Evolutionary conservation across 345 rosid genomes (phyloP), one percentile per base, ranked within the genome.

Genomic region (Bretschneidera sinensis): DNA sequence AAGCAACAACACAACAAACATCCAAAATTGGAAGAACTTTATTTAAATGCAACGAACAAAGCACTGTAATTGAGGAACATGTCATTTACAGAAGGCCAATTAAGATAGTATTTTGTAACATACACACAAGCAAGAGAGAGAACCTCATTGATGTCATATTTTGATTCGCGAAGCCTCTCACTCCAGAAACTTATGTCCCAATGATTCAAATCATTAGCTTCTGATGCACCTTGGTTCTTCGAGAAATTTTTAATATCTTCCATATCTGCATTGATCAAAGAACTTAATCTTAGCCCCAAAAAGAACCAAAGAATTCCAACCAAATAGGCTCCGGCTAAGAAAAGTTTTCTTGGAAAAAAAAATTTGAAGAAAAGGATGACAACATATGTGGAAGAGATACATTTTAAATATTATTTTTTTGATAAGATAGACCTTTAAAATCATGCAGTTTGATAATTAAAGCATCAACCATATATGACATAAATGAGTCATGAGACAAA

Each of bases 101-200:
- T 10, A 8, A 45, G n/a, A 22, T 54, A n/a, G n/a, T n/a, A n/a
- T n/a, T 24, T 19, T 9, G 51, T 48, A 6, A 48, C 52, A 48
- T 48, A 10, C 20, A 48, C 19, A 48, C 34, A 35, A 19, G 34
- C 49, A 33, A 43, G 45, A 25, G 48, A 64, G 18, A 60, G 61
- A 68, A 91, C 98, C 96, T 91, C 92, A 63, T 86, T 91, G 62
- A 88, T 88, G 61, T 85, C 84, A 70, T 83, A 91, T 85, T 82
- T 91, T 35, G 95, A 80, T 66, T 91, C 98, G 58, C 98, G 98
- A 65, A 88, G 92, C 76, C 98, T 88, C 81, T 91, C 98, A 59
- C 92, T 83, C 98, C 98, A 91, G 83, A 84, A 91, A 63, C 19
- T 74, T 21, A 76, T 78, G 76, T 91, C 98, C 98, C 98, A 91